Evolutionary conservation across 352 stramenopile genomes (phyloP).

Genomic region (Blastocystis sp.): DNA sequence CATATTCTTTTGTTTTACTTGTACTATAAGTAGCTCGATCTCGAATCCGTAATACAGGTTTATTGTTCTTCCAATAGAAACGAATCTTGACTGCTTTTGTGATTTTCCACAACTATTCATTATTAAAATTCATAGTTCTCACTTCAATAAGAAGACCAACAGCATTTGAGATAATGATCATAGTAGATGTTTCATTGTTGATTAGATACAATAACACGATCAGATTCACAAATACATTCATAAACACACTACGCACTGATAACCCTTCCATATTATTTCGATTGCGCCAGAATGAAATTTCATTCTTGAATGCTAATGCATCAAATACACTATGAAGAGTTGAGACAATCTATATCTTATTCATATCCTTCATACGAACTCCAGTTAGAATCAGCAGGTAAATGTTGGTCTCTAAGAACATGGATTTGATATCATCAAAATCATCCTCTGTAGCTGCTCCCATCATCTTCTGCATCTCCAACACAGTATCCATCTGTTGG

Average conservation of each 20-base stretch:
- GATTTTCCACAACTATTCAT: constrained; percentile 64
- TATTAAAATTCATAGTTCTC: background rate
- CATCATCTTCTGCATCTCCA: constrained; percentile 81
- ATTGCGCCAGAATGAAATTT: constrained; percentile 94
- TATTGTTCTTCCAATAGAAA: constrained; percentile 58
- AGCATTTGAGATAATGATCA: constrained; percentile 78
- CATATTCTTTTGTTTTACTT: constrained; percentile 72
- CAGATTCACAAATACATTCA: constrained; percentile 91
- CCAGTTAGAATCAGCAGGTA: constrained; percentile 84
- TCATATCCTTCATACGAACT: background rate
- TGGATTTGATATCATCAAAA: constrained; percentile 82
- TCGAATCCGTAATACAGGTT: constrained; percentile 46
- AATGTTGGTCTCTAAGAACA: constrained; percentile 94
- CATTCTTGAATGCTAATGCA: constrained; percentile 95
- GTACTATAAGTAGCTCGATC: constrained; percentile 61
- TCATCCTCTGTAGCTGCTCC: constrained; percentile 80
- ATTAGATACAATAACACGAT: constrained; percentile 94
- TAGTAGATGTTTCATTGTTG: constrained; percentile 89
- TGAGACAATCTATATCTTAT: constrained; percentile 76
- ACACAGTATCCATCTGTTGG: constrained; percentile 81
- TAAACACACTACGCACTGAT: constrained; percentile 81
- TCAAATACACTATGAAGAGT: constrained; percentile 94
- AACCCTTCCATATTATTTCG: constrained; percentile 90
- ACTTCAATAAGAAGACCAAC: constrained; percentile 68
- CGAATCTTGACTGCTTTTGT: constrained; percentile 63